A percentile compares a stretch with the other conserved stretches of the same genome.
Conservation (phyloP, 73 alveolate genomes). For the Paramecium sexaurelia region DNA sequence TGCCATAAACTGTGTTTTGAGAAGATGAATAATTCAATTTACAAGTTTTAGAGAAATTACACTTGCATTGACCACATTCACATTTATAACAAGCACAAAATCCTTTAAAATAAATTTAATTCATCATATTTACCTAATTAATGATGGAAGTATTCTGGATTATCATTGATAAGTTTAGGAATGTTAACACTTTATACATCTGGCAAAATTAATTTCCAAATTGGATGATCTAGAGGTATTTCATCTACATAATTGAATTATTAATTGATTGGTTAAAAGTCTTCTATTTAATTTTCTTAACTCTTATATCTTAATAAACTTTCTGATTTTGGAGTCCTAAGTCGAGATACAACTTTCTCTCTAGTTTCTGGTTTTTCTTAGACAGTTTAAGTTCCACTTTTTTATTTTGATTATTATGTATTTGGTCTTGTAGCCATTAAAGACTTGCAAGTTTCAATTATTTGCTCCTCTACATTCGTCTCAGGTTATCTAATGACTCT, state of each 20-base stretch:
- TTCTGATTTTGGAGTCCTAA: constrained; percentile 44
- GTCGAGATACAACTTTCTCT: not conserved
- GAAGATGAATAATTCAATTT: constrained; percentile 33
- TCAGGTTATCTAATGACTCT: constrained; percentile 27
- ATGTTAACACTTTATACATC: constrained; percentile 6
- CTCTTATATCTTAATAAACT: not conserved
- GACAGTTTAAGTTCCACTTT: not conserved
- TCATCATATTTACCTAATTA: not conserved
- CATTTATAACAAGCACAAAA: constrained; percentile 57
- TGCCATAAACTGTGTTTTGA: not conserved
- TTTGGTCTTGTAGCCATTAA: not conserved
- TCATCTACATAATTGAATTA: constrained; percentile 35
- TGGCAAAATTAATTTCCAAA: constrained; percentile 44
- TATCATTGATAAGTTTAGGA: constrained; percentile 30
- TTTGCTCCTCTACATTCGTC: not conserved
- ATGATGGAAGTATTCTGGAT: constrained; percentile 51
- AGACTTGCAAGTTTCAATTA: constrained; percentile 16
- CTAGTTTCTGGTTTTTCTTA: not conserved
- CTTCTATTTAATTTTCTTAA: not conserved
- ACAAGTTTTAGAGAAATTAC: constrained; percentile 36
- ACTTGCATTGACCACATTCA: constrained; percentile 43
- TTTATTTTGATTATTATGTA: constrained; percentile 16
- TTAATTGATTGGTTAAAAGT: not conserved
- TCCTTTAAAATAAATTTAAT: not conserved
- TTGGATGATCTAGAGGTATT: constrained; percentile 52